Conservation (phyloP, 331 rosid species). For the Malus hybrid region DNA sequence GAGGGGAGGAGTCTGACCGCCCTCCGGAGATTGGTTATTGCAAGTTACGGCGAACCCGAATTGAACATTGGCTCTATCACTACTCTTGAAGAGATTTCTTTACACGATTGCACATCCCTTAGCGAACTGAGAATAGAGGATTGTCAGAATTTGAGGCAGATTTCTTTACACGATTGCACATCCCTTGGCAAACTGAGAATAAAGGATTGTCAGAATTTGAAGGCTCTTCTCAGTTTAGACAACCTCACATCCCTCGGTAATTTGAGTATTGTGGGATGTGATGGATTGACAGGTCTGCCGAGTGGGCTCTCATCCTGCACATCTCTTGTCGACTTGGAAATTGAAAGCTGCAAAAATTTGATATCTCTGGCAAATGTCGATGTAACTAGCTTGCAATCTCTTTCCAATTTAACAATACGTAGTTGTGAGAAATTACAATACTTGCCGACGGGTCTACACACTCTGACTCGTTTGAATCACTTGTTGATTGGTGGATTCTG, state of each 20-base stretch:
- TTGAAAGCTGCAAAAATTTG: neutral
- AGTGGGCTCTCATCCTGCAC: neutral
- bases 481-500: accelerated
- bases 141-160: too few species aligned
- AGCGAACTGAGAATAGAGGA: too few species aligned
- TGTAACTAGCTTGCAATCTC: neutral
- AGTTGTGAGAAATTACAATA: neutral
- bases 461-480: accelerated
- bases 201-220: neutral
- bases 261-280: neutral
- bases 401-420: accelerated
- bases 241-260: neutral
- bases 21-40: too few species aligned
- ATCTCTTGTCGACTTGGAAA: neutral
- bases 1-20: too few species aligned
- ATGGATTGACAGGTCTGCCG: neutral
- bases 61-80: too few species aligned
- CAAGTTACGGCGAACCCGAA: accelerated
- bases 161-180: neutral
- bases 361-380: neutral
- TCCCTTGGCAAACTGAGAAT: neutral
- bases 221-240: neutral
- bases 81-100: neutral
- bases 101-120: neutral
- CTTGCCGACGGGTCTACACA: neutral